Conservation (phyloP, 2,329 filamentous ascomycete genomes). For the Calycina herbarum region DNA sequence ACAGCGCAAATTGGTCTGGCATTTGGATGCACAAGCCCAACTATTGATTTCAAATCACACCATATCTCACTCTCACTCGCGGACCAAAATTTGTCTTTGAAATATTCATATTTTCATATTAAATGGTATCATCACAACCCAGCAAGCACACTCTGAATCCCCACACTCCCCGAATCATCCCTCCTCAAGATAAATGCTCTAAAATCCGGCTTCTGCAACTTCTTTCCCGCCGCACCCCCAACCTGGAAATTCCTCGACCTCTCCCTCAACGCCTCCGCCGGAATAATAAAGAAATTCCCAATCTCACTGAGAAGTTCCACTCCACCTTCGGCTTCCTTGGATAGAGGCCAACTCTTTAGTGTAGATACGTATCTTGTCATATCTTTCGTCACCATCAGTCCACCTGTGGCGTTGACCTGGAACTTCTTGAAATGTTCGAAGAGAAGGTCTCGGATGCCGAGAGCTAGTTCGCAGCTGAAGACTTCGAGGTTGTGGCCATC, state of each 20-base stretch:
- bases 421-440: slow-evolving; percentile 96
- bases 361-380: slow-evolving; percentile 90
- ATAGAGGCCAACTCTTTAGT: slow-evolving; percentile 77
- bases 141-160: slow-evolving; percentile 79
- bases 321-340: slow-evolving; percentile 64
- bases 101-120: slow-evolving; percentile 11
- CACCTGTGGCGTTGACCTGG: slow-evolving; percentile 87
- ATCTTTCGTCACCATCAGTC: slow-evolving; percentile 93
- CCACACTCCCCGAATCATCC: slow-evolving; percentile 78
- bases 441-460: slow-evolving; percentile 74
- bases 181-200: slow-evolving; percentile 81
- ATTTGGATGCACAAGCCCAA: background rate
- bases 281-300: slow-evolving; percentile 93
- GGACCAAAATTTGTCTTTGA: background rate
- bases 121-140: slow-evolving; percentile 32
- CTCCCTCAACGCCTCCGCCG: slow-evolving; percentile 73
- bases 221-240: slow-evolving; percentile 47
- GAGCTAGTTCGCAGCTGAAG: slow-evolving; percentile 80
- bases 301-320: slow-evolving; percentile 91
- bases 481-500: slow-evolving; percentile 81
- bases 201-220: slow-evolving; percentile 67
- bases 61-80: background rate
- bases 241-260: slow-evolving; percentile 59
- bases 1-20: background rate
- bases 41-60: slow-evolving; percentile 2